Conservation (phyloP, 495 filamentous ascomycete genomes). For the Parathielavia appendiculata region DNA sequence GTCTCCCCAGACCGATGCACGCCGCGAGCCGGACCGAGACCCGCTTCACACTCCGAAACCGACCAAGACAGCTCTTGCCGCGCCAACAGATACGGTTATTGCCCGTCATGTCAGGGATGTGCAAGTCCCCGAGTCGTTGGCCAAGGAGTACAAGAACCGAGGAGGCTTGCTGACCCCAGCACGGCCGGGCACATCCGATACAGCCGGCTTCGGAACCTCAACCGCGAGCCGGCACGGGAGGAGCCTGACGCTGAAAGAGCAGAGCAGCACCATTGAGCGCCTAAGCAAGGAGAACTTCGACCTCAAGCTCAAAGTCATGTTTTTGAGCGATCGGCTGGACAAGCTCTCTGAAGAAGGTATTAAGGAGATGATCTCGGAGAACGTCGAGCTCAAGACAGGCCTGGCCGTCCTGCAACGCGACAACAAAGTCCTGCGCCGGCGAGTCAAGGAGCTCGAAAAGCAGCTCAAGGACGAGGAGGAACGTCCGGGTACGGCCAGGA, state of each 20-base stretch:
- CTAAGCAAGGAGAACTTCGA: slow-evolving; percentile 96
- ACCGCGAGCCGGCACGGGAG: slow-evolving; percentile 59
- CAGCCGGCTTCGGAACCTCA: slow-evolving; percentile 28
- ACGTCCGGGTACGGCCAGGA: slow-evolving; percentile 50
- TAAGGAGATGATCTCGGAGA: slow-evolving; percentile 95
- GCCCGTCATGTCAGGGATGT: slow-evolving; percentile 83
- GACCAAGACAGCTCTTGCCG: slow-evolving; percentile 43
- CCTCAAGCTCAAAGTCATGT: slow-evolving; percentile 95
- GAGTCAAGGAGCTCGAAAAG: slow-evolving; percentile 80
- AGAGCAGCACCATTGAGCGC: slow-evolving; percentile 92
- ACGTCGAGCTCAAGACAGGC: slow-evolving; percentile 88
- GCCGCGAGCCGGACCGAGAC: slow-evolving; percentile 25
- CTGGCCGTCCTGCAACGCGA: slow-evolving; percentile 84
- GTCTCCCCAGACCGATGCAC: slow-evolving; percentile 25
- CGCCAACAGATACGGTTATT: slow-evolving; percentile 83
- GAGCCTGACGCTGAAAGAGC: slow-evolving; percentile 90
- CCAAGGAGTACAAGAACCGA: slow-evolving; percentile 67
- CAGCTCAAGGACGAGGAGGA: slow-evolving; percentile 69
- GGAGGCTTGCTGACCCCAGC: slow-evolving; percentile 52
- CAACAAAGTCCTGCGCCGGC: slow-evolving; percentile 70
- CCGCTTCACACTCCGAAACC: slow-evolving; percentile 43
- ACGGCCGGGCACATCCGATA: slow-evolving; percentile 52
- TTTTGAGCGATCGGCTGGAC: slow-evolving; percentile 86
- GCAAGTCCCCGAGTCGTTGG: slow-evolving; percentile 82
- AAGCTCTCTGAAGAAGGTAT: slow-evolving; percentile 92